These are phyloP conservation scores for Domatiomyces catenatus DNA, from an alignment of 2,329 filamentous ascomycete genomes.

Conservation along the genomic window DNA sequence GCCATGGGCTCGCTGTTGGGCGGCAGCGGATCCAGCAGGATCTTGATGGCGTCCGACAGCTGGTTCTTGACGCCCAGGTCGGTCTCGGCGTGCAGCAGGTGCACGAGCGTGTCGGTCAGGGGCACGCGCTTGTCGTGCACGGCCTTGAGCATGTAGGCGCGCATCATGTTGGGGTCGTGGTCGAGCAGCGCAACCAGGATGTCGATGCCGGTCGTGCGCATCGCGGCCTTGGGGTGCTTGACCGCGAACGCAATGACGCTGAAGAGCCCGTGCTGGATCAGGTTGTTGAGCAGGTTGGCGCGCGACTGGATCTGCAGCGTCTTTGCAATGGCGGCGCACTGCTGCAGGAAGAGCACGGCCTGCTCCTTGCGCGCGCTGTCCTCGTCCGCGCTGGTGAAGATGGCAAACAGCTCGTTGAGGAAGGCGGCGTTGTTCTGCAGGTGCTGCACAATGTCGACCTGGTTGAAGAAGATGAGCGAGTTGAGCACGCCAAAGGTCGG, in stretches of 20 bases:
- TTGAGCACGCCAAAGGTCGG: constrained; percentile 96
- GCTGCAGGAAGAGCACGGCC: constrained; percentile 88
- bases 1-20: constrained; percentile 43
- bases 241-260: constrained; percentile 85
- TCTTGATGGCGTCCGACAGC: constrained; percentile 86
- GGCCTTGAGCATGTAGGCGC: constrained; percentile 69
- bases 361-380: constrained; percentile 71
- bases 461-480: constrained; percentile 96
- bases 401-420: constrained; percentile 69
- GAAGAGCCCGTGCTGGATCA: constrained; percentile 73
- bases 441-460: constrained; percentile 93
- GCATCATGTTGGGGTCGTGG: constrained; percentile 87
- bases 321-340: constrained; percentile 88
- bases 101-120: constrained; percentile 81
- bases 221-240: constrained; percentile 64
- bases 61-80: constrained; percentile 92
- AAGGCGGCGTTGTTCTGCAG: constrained; percentile 69
- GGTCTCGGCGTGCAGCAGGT: constrained; percentile 75
- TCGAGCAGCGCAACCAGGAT: constrained; percentile 89
- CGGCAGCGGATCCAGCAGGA: constrained; percentile 63
- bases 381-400: constrained; percentile 53
- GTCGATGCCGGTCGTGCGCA: constrained; percentile 84
- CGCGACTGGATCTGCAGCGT: constrained; percentile 74
- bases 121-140: constrained; percentile 74
- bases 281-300: constrained; percentile 73